These are phyloP conservation scores for Colletotrichum lini DNA, from an alignment of 2,329 filamentous ascomycete species.

Conservation along the genomic window DNA sequence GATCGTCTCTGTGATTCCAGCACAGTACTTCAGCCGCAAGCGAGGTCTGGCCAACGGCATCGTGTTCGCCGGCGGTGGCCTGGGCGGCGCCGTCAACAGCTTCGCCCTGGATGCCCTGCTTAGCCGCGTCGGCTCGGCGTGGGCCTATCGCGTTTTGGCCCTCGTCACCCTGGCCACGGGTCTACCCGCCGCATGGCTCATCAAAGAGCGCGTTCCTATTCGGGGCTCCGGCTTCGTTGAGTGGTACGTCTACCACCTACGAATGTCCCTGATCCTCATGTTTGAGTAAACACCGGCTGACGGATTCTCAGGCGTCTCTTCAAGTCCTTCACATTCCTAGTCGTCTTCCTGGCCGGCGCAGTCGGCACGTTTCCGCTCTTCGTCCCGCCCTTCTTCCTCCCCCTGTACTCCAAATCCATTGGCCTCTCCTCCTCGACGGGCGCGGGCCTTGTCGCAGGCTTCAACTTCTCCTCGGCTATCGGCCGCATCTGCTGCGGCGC, in stretches of 20 bases:
- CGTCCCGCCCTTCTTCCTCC: slow-evolving; percentile 74
- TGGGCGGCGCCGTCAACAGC: slow-evolving; percentile 68
- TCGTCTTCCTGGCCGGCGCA: slow-evolving; percentile 67
- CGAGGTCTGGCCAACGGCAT: slow-evolving; percentile 70
- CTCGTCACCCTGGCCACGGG: slow-evolving; percentile 67
- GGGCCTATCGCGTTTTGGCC: slow-evolving; percentile 68
- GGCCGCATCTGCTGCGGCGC: slow-evolving; percentile 70
- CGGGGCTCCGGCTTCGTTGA: slow-evolving; percentile 61
- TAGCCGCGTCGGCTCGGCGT: slow-evolving; percentile 60
- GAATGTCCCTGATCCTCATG: not conserved
- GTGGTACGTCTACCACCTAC: slow-evolving; percentile 54
- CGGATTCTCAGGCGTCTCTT: slow-evolving; percentile 62
- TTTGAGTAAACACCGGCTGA: slow-evolving; percentile 15
- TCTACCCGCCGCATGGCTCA: slow-evolving; percentile 68
- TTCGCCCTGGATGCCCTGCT: slow-evolving; percentile 65
- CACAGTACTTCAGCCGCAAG: slow-evolving; percentile 69
- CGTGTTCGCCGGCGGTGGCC: slow-evolving; percentile 67
- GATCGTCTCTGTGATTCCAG: slow-evolving; percentile 63
- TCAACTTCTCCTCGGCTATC: slow-evolving; percentile 72
- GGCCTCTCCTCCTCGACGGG: slow-evolving; percentile 67
- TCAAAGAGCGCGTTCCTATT: slow-evolving; percentile 62
- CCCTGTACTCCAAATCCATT: slow-evolving; percentile 69
- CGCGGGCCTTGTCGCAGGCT: slow-evolving; percentile 71
- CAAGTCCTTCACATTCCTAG: slow-evolving; percentile 63
- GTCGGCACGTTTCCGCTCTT: slow-evolving; percentile 73